phyloP scores from a whole-genome alignment of 768 basidiomycete genomes.

The Epithele typhae region DNA sequence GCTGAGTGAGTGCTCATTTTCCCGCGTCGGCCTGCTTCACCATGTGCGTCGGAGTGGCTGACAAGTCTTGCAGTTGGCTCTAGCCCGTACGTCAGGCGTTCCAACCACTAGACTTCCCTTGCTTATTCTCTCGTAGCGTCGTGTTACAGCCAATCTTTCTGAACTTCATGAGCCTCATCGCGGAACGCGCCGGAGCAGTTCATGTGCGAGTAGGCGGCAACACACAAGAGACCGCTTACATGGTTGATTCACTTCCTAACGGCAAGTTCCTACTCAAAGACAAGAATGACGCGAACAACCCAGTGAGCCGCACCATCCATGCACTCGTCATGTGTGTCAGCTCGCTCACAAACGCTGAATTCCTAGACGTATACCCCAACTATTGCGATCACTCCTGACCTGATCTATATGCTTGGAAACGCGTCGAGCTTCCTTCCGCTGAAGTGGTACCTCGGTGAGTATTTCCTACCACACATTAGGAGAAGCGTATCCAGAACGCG shows the following conservation, averaged over 20 bases:
- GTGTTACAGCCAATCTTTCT: slow-evolving; percentile 58
- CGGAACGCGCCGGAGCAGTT: slow-evolving; percentile 55
- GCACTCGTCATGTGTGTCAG: neutral
- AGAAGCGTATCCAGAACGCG: slow-evolving; percentile 9
- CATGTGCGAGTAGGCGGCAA: slow-evolving; percentile 74
- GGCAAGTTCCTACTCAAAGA: slow-evolving; percentile 50
- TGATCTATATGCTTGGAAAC: slow-evolving; percentile 63
- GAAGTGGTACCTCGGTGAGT: slow-evolving; percentile 58
- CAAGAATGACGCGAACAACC: slow-evolving; percentile 29
- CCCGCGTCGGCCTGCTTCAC: too few species aligned
- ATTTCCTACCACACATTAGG: neutral
- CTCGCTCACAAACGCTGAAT: slow-evolving; percentile 13
- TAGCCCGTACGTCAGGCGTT: slow-evolving; percentile 2
- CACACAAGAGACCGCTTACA: slow-evolving; percentile 61
- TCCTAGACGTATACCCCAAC: slow-evolving; percentile 67
- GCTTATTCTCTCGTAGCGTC: slow-evolving; percentile 30
- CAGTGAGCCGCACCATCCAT: slow-evolving; percentile 19
- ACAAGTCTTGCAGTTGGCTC: neutral
- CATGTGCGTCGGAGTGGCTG: too few species aligned
- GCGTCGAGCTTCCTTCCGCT: slow-evolving; percentile 53
- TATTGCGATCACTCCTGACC: slow-evolving; percentile 54
- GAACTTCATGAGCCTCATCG: slow-evolving; percentile 70
- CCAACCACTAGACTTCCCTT: slow-evolving; percentile 34
- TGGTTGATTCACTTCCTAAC: slow-evolving; percentile 46
- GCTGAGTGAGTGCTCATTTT: slow-evolving; percentile 46